Evolutionary conservation across 108 stramenopile genomes (phyloP), one percentile per base, ranked within the genome.

Genomic region (Bacterosira constricta): DNA sequence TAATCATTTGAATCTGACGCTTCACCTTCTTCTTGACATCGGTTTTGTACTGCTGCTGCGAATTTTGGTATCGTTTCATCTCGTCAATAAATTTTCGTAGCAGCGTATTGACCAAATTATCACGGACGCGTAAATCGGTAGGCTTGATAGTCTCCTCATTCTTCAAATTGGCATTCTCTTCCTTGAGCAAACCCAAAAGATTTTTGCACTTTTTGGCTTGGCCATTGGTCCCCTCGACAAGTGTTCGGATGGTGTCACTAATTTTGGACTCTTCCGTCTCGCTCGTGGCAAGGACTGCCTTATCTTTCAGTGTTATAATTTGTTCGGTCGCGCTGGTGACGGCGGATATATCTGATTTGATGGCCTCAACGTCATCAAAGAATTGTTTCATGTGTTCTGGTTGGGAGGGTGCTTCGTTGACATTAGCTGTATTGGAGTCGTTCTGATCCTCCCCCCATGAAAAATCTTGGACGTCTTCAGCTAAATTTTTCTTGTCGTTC

Each of bases 81-180:
- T 97, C 97, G 75, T 98, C 97, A 51, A 98, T 94, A 69, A 99
- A 99, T 62, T 98, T 98, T 15, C 95, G 85, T 11, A 97, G 96
- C 46, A 98, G 75, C 1, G 99, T 98, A 70, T 93, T 97, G 23
- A 82, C 77, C 52, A 99, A 82, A 71, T 98, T 99, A 50, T 97
- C 90, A 23, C 95, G 83, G 11, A 93, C 81, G 50, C 95, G 91
- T 23, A 90, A 39, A 72, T 94, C 88, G 20, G 82, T 77, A 13
- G 73, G 64, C 58, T 86, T 91, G 51, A 83, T 65, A 25, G 83
- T 63, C 13, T 69, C 66, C 36, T 89, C 80, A n/a, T 77, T 69
- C 52, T 89, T 77, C 5, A 93, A 61, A 62, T 91, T 90, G 61
- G 82, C 64, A 30, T 85, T 96, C 52, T 96, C 95, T 69, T 91